phyloP scores from a whole-genome alignment of 352 stramenopile species.

The Thalassiosira hispida region DNA sequence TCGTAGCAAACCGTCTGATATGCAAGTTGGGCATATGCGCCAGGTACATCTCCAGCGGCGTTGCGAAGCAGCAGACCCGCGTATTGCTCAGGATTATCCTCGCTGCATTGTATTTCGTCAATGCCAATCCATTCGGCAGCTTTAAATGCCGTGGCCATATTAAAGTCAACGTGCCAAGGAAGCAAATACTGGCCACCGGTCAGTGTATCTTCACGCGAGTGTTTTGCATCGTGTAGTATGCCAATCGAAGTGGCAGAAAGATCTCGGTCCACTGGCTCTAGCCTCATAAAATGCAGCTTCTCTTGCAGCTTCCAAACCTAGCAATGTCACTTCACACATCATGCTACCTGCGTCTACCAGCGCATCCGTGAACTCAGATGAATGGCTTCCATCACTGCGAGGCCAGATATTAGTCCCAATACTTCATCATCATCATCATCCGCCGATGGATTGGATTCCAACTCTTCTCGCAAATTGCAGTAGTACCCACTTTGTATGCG shows the following conservation, averaged over 20 bases:
- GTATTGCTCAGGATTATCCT: constrained; percentile 2
- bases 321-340: too few relatives aligned
- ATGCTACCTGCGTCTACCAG: too few relatives aligned
- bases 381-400: too few relatives aligned
- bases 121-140: constrained; percentile 7
- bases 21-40: constrained; percentile 11
- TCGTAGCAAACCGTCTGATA: not conserved
- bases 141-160: constrained; percentile 14
- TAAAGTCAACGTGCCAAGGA: constrained; percentile 22
- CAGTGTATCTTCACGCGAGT: too few relatives aligned
- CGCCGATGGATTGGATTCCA: not conserved
- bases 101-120: too few relatives aligned
- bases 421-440: not conserved
- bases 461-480: not conserved
- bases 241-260: too few relatives aligned
- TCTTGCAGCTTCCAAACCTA: too few relatives aligned
- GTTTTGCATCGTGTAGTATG: too few relatives aligned
- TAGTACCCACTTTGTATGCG: not conserved
- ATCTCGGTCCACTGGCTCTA: too few relatives aligned
- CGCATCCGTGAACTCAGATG: too few relatives aligned
- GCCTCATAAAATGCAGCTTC: too few relatives aligned
- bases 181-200: not conserved
- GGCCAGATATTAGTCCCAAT: too few relatives aligned
- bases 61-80: constrained; percentile 11
- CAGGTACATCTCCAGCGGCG: not conserved